A percentile compares a stretch with the other conserved stretches of the same genome.
These are phyloP conservation scores for Kurtzmaniella quercitrusa DNA, from an alignment of 1,139 yeast genomes.

Conservation along the genomic window DNA sequence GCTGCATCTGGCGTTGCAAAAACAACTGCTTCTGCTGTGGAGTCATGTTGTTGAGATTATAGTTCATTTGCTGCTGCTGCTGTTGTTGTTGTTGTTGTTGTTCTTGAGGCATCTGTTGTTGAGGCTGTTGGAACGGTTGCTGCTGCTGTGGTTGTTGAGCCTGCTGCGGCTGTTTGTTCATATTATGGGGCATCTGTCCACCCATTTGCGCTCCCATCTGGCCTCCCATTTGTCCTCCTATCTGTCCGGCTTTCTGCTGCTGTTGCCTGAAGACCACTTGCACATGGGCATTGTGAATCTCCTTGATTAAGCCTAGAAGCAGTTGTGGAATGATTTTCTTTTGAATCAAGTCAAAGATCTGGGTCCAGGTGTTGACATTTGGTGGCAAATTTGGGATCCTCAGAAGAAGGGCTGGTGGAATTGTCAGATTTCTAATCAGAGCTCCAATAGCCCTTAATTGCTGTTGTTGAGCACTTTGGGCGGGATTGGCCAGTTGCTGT, in stretches of 20 bases:
- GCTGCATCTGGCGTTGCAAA: slow-evolving; percentile 30
- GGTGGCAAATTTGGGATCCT: slow-evolving; percentile 79
- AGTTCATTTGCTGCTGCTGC: slow-evolving; percentile 10
- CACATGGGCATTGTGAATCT: slow-evolving; percentile 56
- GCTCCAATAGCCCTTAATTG: slow-evolving; percentile 35
- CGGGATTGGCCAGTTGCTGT: slow-evolving; percentile 6
- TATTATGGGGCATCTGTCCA: not conserved
- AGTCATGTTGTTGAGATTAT: slow-evolving; percentile 22
- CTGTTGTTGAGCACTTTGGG: slow-evolving; percentile 10
- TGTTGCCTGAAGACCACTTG: slow-evolving; percentile 33
- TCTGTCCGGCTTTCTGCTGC: slow-evolving; percentile 22
- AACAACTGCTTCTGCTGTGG: slow-evolving; percentile 37
- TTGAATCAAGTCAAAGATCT: slow-evolving; percentile 65
- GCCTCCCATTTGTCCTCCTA: slow-evolving; percentile 6
- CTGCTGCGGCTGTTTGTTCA: slow-evolving; percentile 11
- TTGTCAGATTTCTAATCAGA: slow-evolving; percentile 50
- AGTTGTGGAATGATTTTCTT: slow-evolving; percentile 54
- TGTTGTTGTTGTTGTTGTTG: slow-evolving; percentile 7
- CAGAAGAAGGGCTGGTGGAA: slow-evolving; percentile 69
- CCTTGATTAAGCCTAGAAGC: slow-evolving; percentile 52
- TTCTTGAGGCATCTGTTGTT: slow-evolving; percentile 8
- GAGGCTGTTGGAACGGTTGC: slow-evolving; percentile 10
- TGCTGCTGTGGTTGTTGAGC: slow-evolving; percentile 9
- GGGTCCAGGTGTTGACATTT: slow-evolving; percentile 81
- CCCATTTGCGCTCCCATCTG: slow-evolving; percentile 13